phyloP scores from a whole-genome alignment of 2,329 filamentous ascomycete genomes.

The Cadophora luteo-olivacea region DNA sequence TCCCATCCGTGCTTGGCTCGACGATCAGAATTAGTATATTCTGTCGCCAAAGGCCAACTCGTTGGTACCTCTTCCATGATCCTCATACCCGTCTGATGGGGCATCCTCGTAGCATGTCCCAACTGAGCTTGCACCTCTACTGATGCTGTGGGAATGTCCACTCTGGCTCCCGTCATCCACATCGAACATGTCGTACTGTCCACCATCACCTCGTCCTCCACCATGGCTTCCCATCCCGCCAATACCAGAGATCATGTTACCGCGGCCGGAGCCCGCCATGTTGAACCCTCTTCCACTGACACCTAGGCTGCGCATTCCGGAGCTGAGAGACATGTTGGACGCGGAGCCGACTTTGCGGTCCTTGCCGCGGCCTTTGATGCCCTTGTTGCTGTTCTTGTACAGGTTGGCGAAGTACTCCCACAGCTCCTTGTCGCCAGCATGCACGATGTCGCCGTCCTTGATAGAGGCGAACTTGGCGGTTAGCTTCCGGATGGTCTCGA shows the following conservation, averaged over 20 bases:
- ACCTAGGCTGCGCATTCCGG: conserved; percentile 26
- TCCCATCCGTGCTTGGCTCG: not conserved
- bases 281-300: conserved; percentile 24
- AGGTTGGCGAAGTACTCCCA: conserved; percentile 84
- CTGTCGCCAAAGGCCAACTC: conserved; percentile 53
- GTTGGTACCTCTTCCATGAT: conserved; percentile 24
- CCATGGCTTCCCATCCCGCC: conserved; percentile 30
- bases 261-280: conserved; percentile 31
- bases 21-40: conserved; percentile 47
- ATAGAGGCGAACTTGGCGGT: conserved; percentile 73
- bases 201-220: conserved; percentile 21
- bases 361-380: conserved; percentile 94
- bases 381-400: conserved; percentile 99
- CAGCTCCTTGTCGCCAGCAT: conserved; percentile 73
- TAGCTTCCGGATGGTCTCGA: conserved; percentile 71
- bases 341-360: conserved; percentile 67
- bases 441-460: conserved; percentile 66
- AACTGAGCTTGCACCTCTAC: conserved; percentile 45
- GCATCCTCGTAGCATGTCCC: conserved; percentile 53
- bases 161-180: conserved; percentile 50
- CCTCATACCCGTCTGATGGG: conserved; percentile 37
- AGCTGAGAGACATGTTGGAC: conserved; percentile 22
- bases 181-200: conserved; percentile 54
- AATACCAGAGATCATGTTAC: conserved; percentile 30
- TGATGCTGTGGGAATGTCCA: conserved; percentile 42